Percentiles rank a stretch among this genome's conserved stretches.
Conservation (phyloP, 805 yeast species). For the Wickerhamiella lipophila region DNA sequence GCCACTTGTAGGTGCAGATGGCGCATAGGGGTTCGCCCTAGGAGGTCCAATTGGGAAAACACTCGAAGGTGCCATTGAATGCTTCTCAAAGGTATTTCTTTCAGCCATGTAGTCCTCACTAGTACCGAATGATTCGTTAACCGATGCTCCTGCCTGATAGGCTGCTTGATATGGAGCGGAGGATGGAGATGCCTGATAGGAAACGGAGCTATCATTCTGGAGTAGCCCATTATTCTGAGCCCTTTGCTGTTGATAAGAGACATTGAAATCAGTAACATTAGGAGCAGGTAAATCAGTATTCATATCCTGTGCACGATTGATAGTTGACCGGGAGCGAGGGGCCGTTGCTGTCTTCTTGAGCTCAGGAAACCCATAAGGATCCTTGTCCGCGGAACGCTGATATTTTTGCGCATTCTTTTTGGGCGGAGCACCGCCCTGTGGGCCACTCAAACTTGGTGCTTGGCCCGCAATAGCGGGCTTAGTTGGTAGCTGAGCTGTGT, state of each 20-base stretch:
- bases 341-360: constrained; percentile 1
- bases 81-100: neutral
- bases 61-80: neutral
- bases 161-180: neutral
- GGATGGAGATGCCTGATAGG: too few species aligned
- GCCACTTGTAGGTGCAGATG: neutral
- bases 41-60: neutral
- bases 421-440: neutral
- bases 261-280: constrained; percentile 7
- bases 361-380: constrained; percentile 7
- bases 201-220: too few species aligned
- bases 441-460: neutral
- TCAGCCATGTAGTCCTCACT: too few species aligned
- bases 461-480: neutral
- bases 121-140: too few species aligned
- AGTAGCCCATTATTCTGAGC: neutral
- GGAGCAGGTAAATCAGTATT: neutral
- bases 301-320: neutral
- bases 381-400: neutral
- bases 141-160: neutral
- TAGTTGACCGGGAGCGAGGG: neutral
- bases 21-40: neutral
- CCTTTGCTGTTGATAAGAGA: constrained; percentile 3
- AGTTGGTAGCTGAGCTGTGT: neutral
- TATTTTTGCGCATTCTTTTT: neutral